phyloP scores from a whole-genome alignment of 306 rosid species.

The Ormosia emarginata region DNA sequence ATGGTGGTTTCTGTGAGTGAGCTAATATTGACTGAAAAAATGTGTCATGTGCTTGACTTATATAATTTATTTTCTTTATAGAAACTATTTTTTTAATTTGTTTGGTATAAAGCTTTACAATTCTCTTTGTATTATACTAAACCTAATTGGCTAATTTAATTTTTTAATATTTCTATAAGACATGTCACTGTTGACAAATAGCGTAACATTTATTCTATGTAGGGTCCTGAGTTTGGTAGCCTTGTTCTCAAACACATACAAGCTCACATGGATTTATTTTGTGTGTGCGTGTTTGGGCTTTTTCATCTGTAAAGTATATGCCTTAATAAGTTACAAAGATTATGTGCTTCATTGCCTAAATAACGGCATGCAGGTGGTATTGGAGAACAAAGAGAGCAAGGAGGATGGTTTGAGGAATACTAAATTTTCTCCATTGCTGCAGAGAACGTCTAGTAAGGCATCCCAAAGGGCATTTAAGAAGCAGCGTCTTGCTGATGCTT shows the following conservation, averaged over 20 bases:
- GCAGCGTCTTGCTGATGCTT: conserved; percentile 68
- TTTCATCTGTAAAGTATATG: neutral
- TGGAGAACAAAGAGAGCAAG: conserved; percentile 56
- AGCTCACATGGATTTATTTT: neutral
- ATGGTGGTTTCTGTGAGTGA: neutral
- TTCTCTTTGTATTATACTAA: neutral
- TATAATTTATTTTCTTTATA: neutral
- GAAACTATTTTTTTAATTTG: neutral
- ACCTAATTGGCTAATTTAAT: neutral
- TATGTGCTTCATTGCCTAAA: conserved; percentile 1
- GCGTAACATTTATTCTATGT: neutral
- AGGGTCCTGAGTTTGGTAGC: neutral
- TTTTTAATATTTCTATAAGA: neutral
- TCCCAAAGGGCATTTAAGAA: conserved; percentile 66
- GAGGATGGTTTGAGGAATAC: conserved; percentile 43
- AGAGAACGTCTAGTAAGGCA: conserved; percentile 51
- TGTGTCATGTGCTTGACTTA: neutral
- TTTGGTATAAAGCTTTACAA: neutral
- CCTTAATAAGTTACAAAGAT: neutral
- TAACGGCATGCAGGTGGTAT: conserved; percentile 45
- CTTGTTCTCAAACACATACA: neutral
- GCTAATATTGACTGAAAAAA: neutral
- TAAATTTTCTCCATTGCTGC: conserved; percentile 51
- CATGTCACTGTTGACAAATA: neutral
- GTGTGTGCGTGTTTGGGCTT: neutral